Conservation (phyloP, 768 basidiomycete species). For the Coprinellus micaceus region DNA sequence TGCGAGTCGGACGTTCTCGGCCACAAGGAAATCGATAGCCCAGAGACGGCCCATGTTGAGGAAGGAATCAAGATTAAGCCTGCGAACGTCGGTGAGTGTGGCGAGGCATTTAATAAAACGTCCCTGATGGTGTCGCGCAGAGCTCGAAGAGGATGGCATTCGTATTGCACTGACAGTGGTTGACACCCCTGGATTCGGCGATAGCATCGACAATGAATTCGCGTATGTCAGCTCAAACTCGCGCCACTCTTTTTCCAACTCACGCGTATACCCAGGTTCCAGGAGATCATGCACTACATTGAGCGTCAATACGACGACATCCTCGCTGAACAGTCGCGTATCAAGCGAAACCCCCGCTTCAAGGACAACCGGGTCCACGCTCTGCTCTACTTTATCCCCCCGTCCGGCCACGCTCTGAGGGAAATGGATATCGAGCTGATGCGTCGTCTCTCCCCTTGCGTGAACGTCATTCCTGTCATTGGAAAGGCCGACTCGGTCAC, state of each 20-base stretch:
- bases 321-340: conserved; percentile 80
- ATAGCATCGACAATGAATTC: conserved; percentile 86
- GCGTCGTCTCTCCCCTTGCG: conserved; percentile 82
- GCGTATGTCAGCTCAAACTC: conserved; percentile 47
- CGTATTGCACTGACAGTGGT: conserved; percentile 88
- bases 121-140: conserved; percentile 30
- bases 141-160: conserved; percentile 89
- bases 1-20: conserved; percentile 74
- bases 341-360: conserved; percentile 91
- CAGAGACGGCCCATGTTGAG: conserved; percentile 75
- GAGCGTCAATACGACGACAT: conserved; percentile 94
- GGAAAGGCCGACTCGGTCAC: conserved; percentile 89
- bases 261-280: conserved; percentile 51
- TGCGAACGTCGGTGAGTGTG: conserved; percentile 65
- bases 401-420: conserved; percentile 82
- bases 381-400: conserved; percentile 86
- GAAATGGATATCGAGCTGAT: conserved; percentile 95
- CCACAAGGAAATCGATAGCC: conserved; percentile 62
- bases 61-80: conserved; percentile 77
- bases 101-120: neutral
- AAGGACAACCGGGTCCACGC: conserved; percentile 87
- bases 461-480: conserved; percentile 91
- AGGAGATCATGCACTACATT: conserved; percentile 81
- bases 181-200: conserved; percentile 90
- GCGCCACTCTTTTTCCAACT: conserved; percentile 7